Evolutionary conservation across 163 green algal genomes (phyloP), one percentile per base, ranked within the genome.

Genomic region (Trebouxiophyceae sp.): DNA sequence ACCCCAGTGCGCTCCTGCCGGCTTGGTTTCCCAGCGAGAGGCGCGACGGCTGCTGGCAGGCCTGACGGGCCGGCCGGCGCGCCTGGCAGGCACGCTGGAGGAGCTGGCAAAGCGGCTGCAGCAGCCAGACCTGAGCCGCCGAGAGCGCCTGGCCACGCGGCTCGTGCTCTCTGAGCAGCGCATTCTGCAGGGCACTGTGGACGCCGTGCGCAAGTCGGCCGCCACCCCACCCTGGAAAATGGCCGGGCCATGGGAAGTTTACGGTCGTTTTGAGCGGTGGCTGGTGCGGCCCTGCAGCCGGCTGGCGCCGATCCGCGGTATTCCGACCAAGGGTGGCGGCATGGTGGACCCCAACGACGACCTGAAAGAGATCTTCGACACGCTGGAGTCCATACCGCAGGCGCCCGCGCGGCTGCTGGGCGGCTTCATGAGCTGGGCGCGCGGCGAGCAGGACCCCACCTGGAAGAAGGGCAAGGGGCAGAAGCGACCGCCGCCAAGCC

Each of bases 261-360:
- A n/a, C n/a, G n/a, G n/a, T n/a, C n/a, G n/a, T n/a, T n/a, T n/a
- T n/a, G n/a, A n/a, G n/a, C n/a, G n/a, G n/a, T n/a, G n/a, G n/a
- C n/a, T n/a, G n/a, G n/a, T 50, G 39, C 16, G 39, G 39, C 8
- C 39, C 20, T 65, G 54, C 62, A 74, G 63, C 2, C 74, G 83
- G 20, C 73, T 98, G 66, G 93, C 93, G 5, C 93, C 93, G 45
- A 97, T 98, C 59, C 78, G 93, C 22, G 92, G 92, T 60, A 94
- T 98, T 65, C 93, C 93, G 5, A 97, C 89, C 32, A 98, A 98
- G 78, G 66, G 70, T 22, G 88, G 91, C 33, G 60, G 57, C 27
- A 77, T 95, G 75, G 50, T 63, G 45, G 76, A 77, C 50, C 71
- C 78, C 34, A 84, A 84, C 29, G 54, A 63, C 20, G 92, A 98